Evolutionary conservation across 2,329 filamentous ascomycete species (phyloP), one percentile per base, ranked within the genome.

Genomic region (Allantophomopsis cytisporea): DNA sequence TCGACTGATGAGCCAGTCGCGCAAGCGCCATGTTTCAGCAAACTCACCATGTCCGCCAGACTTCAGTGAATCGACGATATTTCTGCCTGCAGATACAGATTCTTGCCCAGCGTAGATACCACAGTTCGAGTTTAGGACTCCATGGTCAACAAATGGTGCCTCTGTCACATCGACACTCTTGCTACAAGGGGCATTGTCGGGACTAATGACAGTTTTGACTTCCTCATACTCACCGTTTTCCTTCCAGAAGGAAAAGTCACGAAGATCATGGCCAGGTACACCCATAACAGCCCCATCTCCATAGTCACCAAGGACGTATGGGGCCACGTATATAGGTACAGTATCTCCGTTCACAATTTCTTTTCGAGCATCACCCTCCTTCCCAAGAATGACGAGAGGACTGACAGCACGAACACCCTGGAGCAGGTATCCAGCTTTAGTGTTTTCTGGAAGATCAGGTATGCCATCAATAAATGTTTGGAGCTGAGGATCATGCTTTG

Each of bases 271-370:
- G 2, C 79, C 87, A 0, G 87, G 87, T 7, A 94, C 87, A 34
- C 87, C 87, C 86, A 94, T 94, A 2, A 94, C 81, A 8, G 86
- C 86, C 1, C 86, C 86, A 47, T 87, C 82, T 13, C 86, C 85
- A 49, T 93, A 91, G 52, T 87, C 83, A 18, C 80, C 81, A 5
- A 93, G 65, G 10, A 94, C 87, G 53, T 94, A 94, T 0, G 85
- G 80, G 8, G 87, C 84, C 16, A 84, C 81, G 51, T 81, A 94
- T 5, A 94, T 68, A 1, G 86, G 85, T 5, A 93, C 50, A 28
- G 64, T 65, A 1, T 64, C 61, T n/a, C 67, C 64, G 1, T 68
- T 65, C 0, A 64, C 65, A 1, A 60, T 55, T 6, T 68, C 64
- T 31, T 71, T 62, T 3, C 3, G 23, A 3, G 11, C 8, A 28